Evolutionary conservation across 2,329 filamentous ascomycete species (phyloP), one percentile per base, ranked within the genome.

Genomic region (Neopestalotiopsis clavispora): DNA sequence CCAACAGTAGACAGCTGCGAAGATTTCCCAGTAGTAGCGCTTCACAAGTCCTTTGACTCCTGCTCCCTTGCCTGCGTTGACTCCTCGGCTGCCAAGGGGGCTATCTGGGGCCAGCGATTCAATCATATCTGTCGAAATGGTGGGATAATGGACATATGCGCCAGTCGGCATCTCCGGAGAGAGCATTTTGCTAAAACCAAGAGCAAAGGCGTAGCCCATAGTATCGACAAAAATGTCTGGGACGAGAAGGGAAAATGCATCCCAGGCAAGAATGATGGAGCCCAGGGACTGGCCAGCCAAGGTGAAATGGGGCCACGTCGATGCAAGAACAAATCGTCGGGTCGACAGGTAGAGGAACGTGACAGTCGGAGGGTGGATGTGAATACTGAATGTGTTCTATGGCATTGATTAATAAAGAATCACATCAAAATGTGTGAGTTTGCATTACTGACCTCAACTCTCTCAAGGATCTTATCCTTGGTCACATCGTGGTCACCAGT

Each of bases 121-220:
- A 4, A 99, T 89, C 96, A 99, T 99, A 76, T 99, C 96, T 65
- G 94, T 99, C 3, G 95, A 98, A 67, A 99, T 99, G 68, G 95
- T 98, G 1, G 96, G 96, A 78, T 98, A 99, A 82, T 99, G 96
- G 1, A 98, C 95, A 78, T 99, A 99, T 66, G 96, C 95, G 60
- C 89, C 94, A 0, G 94, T 98, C 0, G 95, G 93, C 1, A 98
- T 88, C 45, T 83, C 80, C 0, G 88, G 92, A 77, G 98, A 98
- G 30, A 98, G 85, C 71, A 92, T 87, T 77, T 94, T 96, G 80
- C 87, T 92, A 3, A 98, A 85, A 9, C 93, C 94, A 12, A 97
- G 87, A 0, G 93, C 89, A 78, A 98, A 99, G 32, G 95, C 94
- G 77, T 98, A 99, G 71, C 96, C 96, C 95, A 99, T 98, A 1